Evolutionary conservation across 1,284 basidiomycete genomes (phyloP), one percentile per base, ranked within the genome.

Genomic region (Ustilago xerochloae): DNA sequence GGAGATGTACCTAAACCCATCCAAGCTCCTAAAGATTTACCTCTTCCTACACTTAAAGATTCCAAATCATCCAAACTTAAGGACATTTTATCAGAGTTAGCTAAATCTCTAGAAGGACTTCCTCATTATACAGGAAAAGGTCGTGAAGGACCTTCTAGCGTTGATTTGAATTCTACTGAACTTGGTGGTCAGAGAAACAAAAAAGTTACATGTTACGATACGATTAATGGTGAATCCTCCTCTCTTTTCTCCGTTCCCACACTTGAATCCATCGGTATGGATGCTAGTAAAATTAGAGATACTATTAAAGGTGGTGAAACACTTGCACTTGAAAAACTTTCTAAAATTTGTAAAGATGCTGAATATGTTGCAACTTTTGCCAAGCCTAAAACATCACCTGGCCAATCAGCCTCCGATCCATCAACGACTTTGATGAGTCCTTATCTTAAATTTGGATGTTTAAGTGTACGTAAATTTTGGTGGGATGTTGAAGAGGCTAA

Each of bases 381-480:
- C 26, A 89, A 89, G 79, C 86, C 87, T 8, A 82, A 86, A 59
- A 87, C 87, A 0, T 73, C 74, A 1, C 79, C 79, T 3, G 56
- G 68, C 0, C 39, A 69, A 16, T 73, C 69, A 8, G 58, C 75
- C 6, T 59, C 62, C 22, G 68, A 79, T 33, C 71, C 72, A 3
- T 55, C 69, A 9, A 80, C 78, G 2, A 87, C 87, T 2, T 72
- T 86, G 8, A 77, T 87, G 12, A 85, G 83, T 15, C 85, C 87
- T 0, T 86, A 87, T 73, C 76, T 87, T 54, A 88, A 88, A 64
- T 88, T 88, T 65, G 88, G 88, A 22, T 87, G 87, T 57, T 67
- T 88, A 13, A 85, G 86, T 26, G 80, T 87, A 2, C 61, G 78
- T 4, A 69, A 67, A 48, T 50, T 80, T 35, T 80, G 78, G 78